Evolutionary conservation across 345 rosid genomes (phyloP), one percentile per base, ranked within the genome.

Genomic region (Kandelia obovata): DNA sequence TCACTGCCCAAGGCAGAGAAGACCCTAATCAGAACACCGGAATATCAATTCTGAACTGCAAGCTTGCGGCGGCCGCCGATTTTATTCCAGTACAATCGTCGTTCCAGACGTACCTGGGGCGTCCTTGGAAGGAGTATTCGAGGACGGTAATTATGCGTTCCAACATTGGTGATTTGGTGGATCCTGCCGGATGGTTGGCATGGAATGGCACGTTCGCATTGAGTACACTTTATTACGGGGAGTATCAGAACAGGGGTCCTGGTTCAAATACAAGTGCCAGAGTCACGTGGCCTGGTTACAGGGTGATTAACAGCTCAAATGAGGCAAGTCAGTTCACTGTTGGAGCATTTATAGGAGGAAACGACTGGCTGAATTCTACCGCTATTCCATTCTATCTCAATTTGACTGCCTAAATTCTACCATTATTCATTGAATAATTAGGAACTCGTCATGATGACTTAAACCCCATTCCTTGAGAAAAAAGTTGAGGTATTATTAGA

Each of bases 1-100:
- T 82, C 80, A 92, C 96, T 0, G 98, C 98, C 5, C 98, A 92
- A n/a, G 86, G 92, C 8, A 80, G 96, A 59, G 84, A 80, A 20
- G 76, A 77, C 23, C 83, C 87, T 16, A 75, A 77, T 58, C 84
- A 90, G 27, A 65, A 86, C 71, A 87, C 98, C 0, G 92, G 96
- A 43, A 86, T 90, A 31, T 87, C 92, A 0, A 80, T 92, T 58
- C 70, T 86, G 37, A 81, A 88, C 28, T 76, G 85, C 78, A 90
- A 88, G 71, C 47, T 92, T 3, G 76, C 85, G 3, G 95, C 96
- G 0, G 90, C 93, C 0, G 65, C 83, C 0, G 96, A 92, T 65
- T 74, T 90, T 16, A 73, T 85, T 25, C 90, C 96, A 0, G 85
- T 75, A 0, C 74, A 83, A 69, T 69, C 84, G 3, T 51, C 74